A percentile compares a stretch with the other conserved stretches of the same genome.
Conservation (phyloP, 805 yeast genomes). For the Candida michaelii region DNA sequence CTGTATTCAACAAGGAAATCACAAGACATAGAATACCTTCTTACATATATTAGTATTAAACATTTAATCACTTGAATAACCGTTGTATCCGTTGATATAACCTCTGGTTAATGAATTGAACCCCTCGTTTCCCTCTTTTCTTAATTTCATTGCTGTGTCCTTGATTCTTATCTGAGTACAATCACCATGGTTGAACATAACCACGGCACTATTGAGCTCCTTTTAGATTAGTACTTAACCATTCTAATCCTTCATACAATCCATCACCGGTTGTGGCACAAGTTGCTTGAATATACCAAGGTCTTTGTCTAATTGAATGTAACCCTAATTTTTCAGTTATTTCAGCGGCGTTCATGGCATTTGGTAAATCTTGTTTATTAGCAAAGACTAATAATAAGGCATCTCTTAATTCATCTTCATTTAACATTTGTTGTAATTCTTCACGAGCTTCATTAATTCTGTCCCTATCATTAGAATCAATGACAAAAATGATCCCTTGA, state of each 20-base stretch:
- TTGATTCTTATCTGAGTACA: too few species aligned
- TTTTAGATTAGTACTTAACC: conserved; percentile 37
- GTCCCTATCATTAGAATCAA: conserved; percentile 44
- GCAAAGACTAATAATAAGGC: conserved; percentile 42
- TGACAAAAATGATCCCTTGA: conserved; percentile 43
- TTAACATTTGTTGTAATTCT: conserved; percentile 45
- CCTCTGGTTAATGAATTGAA: background rate
- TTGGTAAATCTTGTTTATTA: conserved; percentile 45
- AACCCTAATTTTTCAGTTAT: conserved; percentile 44
- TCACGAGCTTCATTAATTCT: conserved; percentile 44
- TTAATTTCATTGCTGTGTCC: background rate
- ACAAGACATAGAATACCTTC: too few species aligned
- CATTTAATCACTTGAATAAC: background rate
- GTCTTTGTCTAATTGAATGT: conserved; percentile 43
- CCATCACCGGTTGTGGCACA: conserved; percentile 44
- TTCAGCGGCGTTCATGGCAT: conserved; percentile 46
- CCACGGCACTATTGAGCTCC: conserved; percentile 5
- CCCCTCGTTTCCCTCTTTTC: background rate
- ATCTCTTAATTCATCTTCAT: conserved; percentile 44
- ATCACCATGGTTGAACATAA: too few species aligned
- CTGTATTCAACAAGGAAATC: too few species aligned
- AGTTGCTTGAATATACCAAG: conserved; percentile 45
- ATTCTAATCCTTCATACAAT: conserved; percentile 38
- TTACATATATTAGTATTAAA: conserved; percentile 1
- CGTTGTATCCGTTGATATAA: background rate